phyloP scores from a whole-genome alignment of 331 rosid genomes.

The Quercus tomentella region DNA sequence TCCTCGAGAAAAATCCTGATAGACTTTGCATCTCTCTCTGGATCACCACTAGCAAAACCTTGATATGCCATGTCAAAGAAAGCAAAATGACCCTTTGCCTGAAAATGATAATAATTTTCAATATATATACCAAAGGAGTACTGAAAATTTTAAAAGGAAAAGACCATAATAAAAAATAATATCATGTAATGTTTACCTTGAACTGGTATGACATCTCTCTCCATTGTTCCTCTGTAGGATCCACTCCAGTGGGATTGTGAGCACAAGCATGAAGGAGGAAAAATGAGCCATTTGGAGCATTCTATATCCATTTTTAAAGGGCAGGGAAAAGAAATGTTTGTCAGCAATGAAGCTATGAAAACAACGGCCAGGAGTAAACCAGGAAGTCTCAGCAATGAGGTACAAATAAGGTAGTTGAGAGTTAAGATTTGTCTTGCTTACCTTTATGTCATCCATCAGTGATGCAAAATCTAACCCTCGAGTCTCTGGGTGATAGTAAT shows the following conservation, averaged over 20 bases:
- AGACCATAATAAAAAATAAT: slow-evolving; percentile 12
- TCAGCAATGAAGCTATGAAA: slow-evolving; percentile 18
- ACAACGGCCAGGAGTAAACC: not conserved
- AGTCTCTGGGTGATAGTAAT: slow-evolving; percentile 84
- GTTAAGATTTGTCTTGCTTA: slow-evolving; percentile 3
- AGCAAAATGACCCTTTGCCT: slow-evolving; percentile 91
- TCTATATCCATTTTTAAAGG: slow-evolving; percentile 38
- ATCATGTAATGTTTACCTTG: slow-evolving; percentile 42
- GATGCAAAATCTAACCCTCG: slow-evolving; percentile 85
- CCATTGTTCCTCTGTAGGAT: slow-evolving; percentile 95
- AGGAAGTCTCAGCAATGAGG: not conserved
- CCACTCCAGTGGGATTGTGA: slow-evolving; percentile 99
- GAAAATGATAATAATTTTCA: slow-evolving; percentile 25
- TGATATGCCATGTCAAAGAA: slow-evolving; percentile 99
- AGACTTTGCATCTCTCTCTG: slow-evolving; percentile 83
- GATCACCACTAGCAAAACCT: slow-evolving; percentile 98
- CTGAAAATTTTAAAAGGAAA: not conserved
- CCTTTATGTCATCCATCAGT: slow-evolving; percentile 79
- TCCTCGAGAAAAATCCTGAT: slow-evolving; percentile 88
- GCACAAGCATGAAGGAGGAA: slow-evolving; percentile 98
- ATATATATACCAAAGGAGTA: not conserved
- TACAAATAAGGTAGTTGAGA: not conserved
- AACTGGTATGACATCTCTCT: slow-evolving; percentile 76
- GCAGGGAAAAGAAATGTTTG: slow-evolving; percentile 8
- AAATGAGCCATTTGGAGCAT: slow-evolving; percentile 93